Evolutionary conservation across 2,329 filamentous ascomycete species (phyloP), one percentile per base, ranked within the genome.

Genomic region (Pezicula neosporulosa): DNA sequence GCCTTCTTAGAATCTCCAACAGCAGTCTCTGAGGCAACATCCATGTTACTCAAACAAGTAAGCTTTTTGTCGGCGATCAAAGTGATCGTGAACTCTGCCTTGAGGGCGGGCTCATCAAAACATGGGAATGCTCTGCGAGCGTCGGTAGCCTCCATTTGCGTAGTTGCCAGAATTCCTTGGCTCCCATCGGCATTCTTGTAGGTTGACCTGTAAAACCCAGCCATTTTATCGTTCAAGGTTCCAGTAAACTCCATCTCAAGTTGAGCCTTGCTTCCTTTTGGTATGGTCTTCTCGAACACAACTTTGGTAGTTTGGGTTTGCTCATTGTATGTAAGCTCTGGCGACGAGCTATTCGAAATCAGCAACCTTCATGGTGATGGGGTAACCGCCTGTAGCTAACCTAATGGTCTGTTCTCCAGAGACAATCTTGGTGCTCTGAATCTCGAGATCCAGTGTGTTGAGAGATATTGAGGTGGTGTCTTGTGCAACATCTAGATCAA

Each of bases 1-100:
- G 87, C 85, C 76, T 95, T 95, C 74, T 86, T 90, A 70, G 83
- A 80, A 56, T 76, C 76, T 54, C 80, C 79, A 15, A 94, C 77
- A 51, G 90, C 83, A 38, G 83, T 83, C 74, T 95, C 89, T 6
- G 84, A 86, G 33, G 85, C 87, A 50, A 94, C 89, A 67, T 97
- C 90, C 93, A 97, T 97, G 73, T 97, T 97, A 74, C 91, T 95
- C 66, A 97, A 71, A 66, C 93, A 97, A 12, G 92, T 96, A 72
- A 96, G 73, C 64, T 90, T 78, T 75, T 95, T 89, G 71, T 97
- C 92, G 5, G 93, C 91, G 62, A 97, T 80, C 60, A 97, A 78
- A 0, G 92, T 96, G 57, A 97, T 84, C 28, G 90, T 93, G 72
- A 96, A 97, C 59, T 88, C 86, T 37, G 93, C 90, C 77, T 97